Percentiles rank a stretch among this genome's conserved stretches.
These are phyloP conservation scores for Neurospora tetraspora DNA, from an alignment of 495 filamentous ascomycete genomes.

Conservation along the genomic window DNA sequence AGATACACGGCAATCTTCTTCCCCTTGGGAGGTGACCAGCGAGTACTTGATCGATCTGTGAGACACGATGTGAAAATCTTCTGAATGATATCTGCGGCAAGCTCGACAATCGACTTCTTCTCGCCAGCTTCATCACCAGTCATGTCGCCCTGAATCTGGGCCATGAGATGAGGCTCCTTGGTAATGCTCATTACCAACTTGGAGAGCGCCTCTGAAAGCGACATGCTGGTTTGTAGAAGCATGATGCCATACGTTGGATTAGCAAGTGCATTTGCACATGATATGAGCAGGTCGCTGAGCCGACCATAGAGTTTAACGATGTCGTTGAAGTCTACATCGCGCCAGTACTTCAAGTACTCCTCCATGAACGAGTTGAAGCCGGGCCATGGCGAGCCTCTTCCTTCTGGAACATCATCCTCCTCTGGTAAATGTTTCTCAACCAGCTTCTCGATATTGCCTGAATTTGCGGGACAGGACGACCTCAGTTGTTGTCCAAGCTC, in stretches of 20 bases:
- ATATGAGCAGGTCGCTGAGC: constrained; percentile 60
- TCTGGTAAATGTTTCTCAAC: constrained; percentile 48
- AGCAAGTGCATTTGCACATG: constrained; percentile 70
- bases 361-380: constrained; percentile 68
- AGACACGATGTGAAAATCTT: constrained; percentile 87
- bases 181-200: constrained; percentile 74
- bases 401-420: constrained; percentile 36
- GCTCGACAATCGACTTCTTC: constrained; percentile 68
- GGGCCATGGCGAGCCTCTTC: constrained; percentile 54
- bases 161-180: constrained; percentile 59
- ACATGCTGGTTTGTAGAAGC: constrained; percentile 66
- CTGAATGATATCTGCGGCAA: constrained; percentile 76
- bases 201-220: constrained; percentile 64
- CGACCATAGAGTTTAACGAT: constrained; percentile 63
- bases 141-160: constrained; percentile 39
- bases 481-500: constrained; percentile 58
- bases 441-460: constrained; percentile 47
- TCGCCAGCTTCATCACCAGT: constrained; percentile 46
- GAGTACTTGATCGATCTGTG: constrained; percentile 61
- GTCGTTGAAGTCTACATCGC: constrained; percentile 66
- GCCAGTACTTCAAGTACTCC: constrained; percentile 67
- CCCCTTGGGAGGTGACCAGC: constrained; percentile 55
- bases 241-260: constrained; percentile 69
- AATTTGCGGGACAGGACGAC: constrained; percentile 38
- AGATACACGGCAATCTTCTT: constrained; percentile 82